Base-by-base conservation (phyloP, 2,329 filamentous ascomycete genomes). In the Mycosphaerella sp. region DNA sequence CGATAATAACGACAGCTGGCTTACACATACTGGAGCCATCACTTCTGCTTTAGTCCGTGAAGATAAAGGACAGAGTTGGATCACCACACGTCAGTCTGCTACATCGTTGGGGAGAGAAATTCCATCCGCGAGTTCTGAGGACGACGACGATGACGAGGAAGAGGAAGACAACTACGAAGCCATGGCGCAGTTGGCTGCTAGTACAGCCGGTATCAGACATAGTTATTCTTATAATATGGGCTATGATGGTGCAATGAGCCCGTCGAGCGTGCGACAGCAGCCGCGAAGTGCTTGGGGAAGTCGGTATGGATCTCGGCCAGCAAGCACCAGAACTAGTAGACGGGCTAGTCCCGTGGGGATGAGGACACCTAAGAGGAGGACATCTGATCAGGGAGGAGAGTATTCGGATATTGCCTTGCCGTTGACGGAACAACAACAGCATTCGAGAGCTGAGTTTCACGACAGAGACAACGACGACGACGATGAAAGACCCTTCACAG, bases 11-110 rank as follows among this genome's bases (percentile, higher is more conserved):
- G 72, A 79, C 44, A 77, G 79, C 62, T 84, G 80, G 80, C 70
- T 83, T 48, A 74, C 80, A 40, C 77, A 80, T 46, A 76, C 80
- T 0, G 79, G 79, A 2, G 71, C 79, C 6, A 74, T 75, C 0
- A 75, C 82, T 4, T 76, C 79, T 2, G 75, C 77, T 4, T 74
- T 79, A 16, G 75, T 79, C 4, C 71, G 79, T 34, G 79, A 83
- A 58, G 75, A 75, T 51, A 82, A 83, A 58, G 80, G 80, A n/a
- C 79, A 82, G 61, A 76, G 75, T 49, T 83, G 80, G 80, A 70
- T 82, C 2, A 70, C 72, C 2, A 75, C 79, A 45, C 71, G 78
- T 21, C 47, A 52, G 39, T 48, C 50, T 5, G 57, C 59, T 13
- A 82, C 79, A 0, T 77, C 73, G 41, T 68, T 82, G 2, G 72